Evolutionary conservation across 164 flowering plant species (phyloP).

Genomic region (Cinnamomum micranthum): DNA sequence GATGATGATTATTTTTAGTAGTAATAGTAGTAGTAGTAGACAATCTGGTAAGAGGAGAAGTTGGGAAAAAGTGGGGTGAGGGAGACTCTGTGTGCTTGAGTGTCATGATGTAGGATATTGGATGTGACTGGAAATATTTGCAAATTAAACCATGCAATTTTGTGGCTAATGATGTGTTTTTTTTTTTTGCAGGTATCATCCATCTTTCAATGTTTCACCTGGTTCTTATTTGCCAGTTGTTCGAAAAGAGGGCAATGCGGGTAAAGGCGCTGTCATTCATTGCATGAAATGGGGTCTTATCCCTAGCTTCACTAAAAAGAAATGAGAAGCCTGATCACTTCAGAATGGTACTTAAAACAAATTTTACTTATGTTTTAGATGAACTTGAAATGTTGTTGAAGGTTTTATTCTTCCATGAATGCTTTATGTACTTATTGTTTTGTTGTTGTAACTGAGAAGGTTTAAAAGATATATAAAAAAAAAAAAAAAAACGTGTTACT

Average conservation of each 20-base stretch:
- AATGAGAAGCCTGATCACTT: constrained; percentile 81
- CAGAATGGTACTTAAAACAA: constrained; percentile 52
- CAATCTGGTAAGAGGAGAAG: no score
- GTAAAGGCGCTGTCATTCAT: constrained; percentile 48
- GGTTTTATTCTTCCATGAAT: background rate
- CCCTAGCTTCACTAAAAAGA: constrained; percentile 91
- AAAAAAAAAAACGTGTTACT: no score
- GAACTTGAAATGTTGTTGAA: constrained; percentile 2
- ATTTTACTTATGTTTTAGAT: background rate
- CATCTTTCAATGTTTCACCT: constrained; percentile 74
- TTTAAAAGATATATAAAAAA: no score
- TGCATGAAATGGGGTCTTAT: constrained; percentile 97
- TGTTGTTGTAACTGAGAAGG: background rate
- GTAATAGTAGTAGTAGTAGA: no score
- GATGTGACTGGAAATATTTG: background rate
- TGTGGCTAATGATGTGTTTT: background rate
- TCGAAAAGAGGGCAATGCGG: constrained; percentile 47
- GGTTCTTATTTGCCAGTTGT: constrained; percentile 73
- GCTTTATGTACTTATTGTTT: background rate
- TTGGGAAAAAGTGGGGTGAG: no score
- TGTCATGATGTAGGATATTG: no score
- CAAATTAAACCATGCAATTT: background rate
- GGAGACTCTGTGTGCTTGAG: no score
- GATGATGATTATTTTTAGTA: no score
- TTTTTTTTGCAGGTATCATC: constrained; percentile 54